A percentile compares a stretch with the other conserved stretches of the same genome.
These are phyloP conservation scores for Trichoderma sp. DNA, from an alignment of 2,329 filamentous ascomycete genomes.

Conservation along the genomic window DNA sequence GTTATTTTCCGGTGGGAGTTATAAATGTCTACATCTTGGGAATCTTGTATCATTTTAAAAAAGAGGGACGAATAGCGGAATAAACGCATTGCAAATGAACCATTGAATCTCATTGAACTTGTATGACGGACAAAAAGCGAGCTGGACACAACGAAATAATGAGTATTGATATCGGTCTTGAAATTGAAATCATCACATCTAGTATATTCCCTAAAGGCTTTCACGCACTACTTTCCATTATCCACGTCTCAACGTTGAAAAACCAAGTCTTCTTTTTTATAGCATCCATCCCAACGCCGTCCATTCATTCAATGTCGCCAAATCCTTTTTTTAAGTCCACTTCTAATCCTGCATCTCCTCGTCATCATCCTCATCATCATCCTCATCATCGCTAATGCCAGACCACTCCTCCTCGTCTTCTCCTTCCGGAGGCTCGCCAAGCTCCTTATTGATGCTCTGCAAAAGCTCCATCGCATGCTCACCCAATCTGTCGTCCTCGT, in stretches of 20 bases:
- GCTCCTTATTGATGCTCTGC: slow-evolving; percentile 58
- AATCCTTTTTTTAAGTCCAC: slow-evolving; percentile 4
- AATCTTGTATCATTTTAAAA: not conserved
- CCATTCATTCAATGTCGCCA: slow-evolving; percentile 1
- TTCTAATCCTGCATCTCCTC: slow-evolving; percentile 53
- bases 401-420: slow-evolving; percentile 57
- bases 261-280: slow-evolving; percentile 11
- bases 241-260: not conserved
- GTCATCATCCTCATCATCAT: slow-evolving; percentile 50
- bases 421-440: slow-evolving; percentile 58
- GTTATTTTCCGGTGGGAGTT: not conserved
- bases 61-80: not conserved
- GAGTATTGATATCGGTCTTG: not conserved
- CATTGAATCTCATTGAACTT: not conserved
- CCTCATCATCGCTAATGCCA: slow-evolving; percentile 50
- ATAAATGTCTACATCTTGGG: not conserved
- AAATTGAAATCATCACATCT: not conserved
- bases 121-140: not conserved
- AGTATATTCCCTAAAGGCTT: slow-evolving; percentile 8
- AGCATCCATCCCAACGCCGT: slow-evolving; percentile 27
- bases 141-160: not conserved
- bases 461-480: slow-evolving; percentile 74
- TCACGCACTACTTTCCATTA: not conserved
- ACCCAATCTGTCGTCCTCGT: slow-evolving; percentile 77
- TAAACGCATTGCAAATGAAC: not conserved